These are phyloP conservation scores for Ophiostoma perfectum DNA, from an alignment of 2,329 filamentous ascomycete genomes.

Conservation along the genomic window DNA sequence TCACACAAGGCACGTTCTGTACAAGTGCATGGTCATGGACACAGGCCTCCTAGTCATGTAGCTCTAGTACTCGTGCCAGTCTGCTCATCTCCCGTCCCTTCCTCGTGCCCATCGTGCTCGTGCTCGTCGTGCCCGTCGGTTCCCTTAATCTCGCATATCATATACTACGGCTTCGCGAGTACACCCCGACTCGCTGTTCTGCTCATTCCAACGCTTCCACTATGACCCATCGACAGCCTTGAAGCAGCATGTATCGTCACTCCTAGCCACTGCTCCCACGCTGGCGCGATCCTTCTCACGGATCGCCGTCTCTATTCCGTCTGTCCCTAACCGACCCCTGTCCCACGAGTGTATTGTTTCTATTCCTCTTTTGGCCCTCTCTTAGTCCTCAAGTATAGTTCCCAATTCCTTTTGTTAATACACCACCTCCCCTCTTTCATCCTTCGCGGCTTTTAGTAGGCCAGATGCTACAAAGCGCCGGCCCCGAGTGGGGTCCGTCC, in stretches of 20 bases:
- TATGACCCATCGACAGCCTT: no score
- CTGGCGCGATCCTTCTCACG: background rate
- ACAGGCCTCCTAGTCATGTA: background rate
- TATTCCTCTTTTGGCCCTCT: no score
- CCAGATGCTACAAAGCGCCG: background rate
- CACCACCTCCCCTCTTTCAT: background rate
- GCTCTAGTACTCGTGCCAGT: no score
- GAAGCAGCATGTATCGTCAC: no score
- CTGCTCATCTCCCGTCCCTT: no score
- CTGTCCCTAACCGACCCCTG: background rate
- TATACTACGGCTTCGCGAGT: no score
- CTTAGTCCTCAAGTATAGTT: background rate
- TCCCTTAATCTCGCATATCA: no score
- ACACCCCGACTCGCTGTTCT: no score
- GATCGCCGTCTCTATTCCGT: background rate
- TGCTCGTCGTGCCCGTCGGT: no score
- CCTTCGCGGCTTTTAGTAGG: background rate
- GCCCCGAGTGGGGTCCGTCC: background rate
- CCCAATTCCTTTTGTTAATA: background rate
- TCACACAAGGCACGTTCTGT: conserved; percentile 3
- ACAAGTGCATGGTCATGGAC: background rate
- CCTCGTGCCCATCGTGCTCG: no score
- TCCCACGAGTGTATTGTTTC: no score
- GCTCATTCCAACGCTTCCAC: no score
- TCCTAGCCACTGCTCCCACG: background rate